phyloP scores from a whole-genome alignment of 1,284 basidiomycete species.

The Tausonia pullulans region DNA sequence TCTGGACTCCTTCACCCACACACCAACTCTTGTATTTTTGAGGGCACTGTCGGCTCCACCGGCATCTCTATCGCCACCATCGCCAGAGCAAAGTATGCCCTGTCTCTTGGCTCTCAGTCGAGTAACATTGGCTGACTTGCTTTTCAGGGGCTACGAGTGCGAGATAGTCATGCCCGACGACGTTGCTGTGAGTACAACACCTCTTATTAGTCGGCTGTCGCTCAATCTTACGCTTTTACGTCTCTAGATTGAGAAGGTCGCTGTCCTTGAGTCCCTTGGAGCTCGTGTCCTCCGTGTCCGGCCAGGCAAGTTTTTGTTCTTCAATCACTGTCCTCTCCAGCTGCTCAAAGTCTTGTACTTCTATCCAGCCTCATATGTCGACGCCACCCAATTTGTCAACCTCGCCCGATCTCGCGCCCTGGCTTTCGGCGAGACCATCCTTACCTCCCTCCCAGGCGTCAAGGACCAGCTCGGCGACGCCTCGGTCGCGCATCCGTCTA shows the following conservation, averaged over 20 bases:
- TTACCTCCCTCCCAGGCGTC: conserved; percentile 28
- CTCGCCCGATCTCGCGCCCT: conserved; percentile 63
- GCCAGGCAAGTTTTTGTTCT: conserved; percentile 35
- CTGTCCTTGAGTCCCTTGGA: conserved; percentile 66
- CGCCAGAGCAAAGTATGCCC: conserved; percentile 63
- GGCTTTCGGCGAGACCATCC: conserved; percentile 47
- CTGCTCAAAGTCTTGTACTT: conserved; percentile 8
- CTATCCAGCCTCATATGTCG: conserved; percentile 64
- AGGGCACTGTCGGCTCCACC: conserved; percentile 94
- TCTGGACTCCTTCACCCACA: conserved; percentile 71
- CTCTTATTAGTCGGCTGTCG: too few species aligned
- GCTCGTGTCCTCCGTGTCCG: conserved; percentile 75
- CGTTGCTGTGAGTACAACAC: conserved; percentile 47
- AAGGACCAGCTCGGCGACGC: conserved; percentile 35
- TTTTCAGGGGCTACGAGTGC: conserved; percentile 39
- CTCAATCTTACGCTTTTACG: neutral
- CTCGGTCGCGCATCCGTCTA: neutral
- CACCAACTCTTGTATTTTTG: conserved; percentile 87
- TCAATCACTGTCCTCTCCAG: neutral
- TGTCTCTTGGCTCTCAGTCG: neutral
- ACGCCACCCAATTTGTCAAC: conserved; percentile 83
- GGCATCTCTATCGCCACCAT: conserved; percentile 94
- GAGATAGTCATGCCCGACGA: conserved; percentile 86
- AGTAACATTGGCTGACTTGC: neutral
- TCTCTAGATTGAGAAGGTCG: conserved; percentile 5